Conservation (phyloP, 139 green algal species). For the Edaphochlamys debaryana region DNA sequence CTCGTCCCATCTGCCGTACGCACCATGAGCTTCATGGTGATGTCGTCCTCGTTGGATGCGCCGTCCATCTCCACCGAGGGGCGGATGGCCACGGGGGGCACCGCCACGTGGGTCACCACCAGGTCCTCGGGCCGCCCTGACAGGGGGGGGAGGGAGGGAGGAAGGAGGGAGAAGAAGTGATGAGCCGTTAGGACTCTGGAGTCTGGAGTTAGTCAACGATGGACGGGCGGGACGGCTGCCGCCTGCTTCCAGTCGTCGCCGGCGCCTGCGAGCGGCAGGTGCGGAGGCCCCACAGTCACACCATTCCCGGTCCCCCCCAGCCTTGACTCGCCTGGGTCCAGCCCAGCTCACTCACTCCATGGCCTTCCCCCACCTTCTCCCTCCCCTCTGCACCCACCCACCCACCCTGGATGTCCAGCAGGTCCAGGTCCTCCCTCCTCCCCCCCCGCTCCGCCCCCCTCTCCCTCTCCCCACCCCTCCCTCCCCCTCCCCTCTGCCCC, state of each 20-base stretch:
- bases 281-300: too few relatives aligned
- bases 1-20: too few relatives aligned
- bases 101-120: conserved; percentile 86
- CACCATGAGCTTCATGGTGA: conserved; percentile 97
- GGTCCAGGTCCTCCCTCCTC: conserved; percentile 69
- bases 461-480: not conserved
- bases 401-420: conserved; percentile 70
- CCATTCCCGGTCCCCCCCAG: too few relatives aligned
- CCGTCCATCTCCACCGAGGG: conserved; percentile 98
- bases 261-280: too few relatives aligned
- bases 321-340: too few relatives aligned
- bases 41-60: conserved; percentile 98
- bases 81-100: conserved; percentile 96
- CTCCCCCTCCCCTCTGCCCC: not conserved
- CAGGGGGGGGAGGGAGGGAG: not conserved
- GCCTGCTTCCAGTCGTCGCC: too few relatives aligned
- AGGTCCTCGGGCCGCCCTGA: conserved; percentile 85
- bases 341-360: too few relatives aligned
- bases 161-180: not conserved
- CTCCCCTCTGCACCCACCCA: not conserved
- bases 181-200: too few relatives aligned
- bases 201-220: not conserved
- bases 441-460: too few relatives aligned
- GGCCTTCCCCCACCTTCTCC: not conserved
- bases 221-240: too few relatives aligned